Base-by-base conservation (phyloP, 306 rosid genomes). In the Castanospermum australe region DNA sequence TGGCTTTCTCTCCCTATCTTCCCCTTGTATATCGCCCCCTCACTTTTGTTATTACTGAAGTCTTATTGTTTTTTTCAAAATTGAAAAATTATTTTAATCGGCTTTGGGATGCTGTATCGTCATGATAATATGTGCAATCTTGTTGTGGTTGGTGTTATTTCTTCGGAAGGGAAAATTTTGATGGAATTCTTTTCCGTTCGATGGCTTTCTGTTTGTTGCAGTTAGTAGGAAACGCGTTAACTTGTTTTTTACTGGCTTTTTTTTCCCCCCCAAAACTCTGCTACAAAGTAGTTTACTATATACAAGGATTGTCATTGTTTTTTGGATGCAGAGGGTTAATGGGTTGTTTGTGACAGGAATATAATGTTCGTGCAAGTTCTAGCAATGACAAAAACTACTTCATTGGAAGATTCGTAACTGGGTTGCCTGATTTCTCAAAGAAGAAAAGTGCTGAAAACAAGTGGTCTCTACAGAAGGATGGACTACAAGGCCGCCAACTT, bases 351-450 rank as follows among this genome's bases (percentile, higher is more conserved):
- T 66, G 76, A 8, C 68, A 94, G 99, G 99, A 94, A 73, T 94
- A 94, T 59, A 94, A 88, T 78, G 99, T 94, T 56, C 95, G 99
- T 61, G 90, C 94, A 17, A 89, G 95, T 85, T 79, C 95, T 39
- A 70, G 80, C 78, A 88, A 39, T 9, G 97, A 94, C 68, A 94
- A 94, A 77, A 89, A 86, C 81, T 92, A 86, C 83, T 88, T 88
- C 24, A 94, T 92, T 25, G 97, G 94, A 36, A 89, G 99, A 70
- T 94, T 94, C 78, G 85, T 85, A 54, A 67, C 89, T 5, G 99
- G 99, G 8, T 86, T 94, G 85, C 99, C 99, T 17, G 92, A 86
- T 77, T 94, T 94, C 84, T 94, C 97, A 1, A 92, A 84, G 89
- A 94, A 91, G 90, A 94, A 89, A 77, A 90, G 69, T 78, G 97